Evolutionary conservation across 345 rosid genomes (phyloP), one percentile per base, ranked within the genome.

Genomic region (Linum lewisii): DNA sequence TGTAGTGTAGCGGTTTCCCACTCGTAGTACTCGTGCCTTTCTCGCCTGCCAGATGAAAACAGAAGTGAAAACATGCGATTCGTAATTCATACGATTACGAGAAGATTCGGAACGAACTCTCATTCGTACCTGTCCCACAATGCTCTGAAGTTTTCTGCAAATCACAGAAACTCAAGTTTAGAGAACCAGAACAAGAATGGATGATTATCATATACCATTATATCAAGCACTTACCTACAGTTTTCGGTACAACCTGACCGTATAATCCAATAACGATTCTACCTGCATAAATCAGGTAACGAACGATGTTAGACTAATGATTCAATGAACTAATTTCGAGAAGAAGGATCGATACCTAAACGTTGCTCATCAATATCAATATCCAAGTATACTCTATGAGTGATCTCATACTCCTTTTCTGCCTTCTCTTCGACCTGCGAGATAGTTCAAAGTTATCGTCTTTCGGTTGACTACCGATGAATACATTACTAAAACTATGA

Each of bases 221-320:
- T 36, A 66, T 71, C 37, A 60, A 58, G 58, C 47, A 60, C 82
- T 70, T 80, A 89, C 99, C 99, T 64, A 82, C 99, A 60, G 97
- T 93, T 81, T 78, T 89, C 23, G 97, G 95, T 59, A 84, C 99
- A 73, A 74, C 83, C 69, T 71, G 59, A 53, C 99, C 99, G 72
- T 93, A 89, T 67, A 93, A 73, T 71, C 99, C 99, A 74, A 87
- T 81, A 66, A 93, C 79, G n/a, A 93, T 93, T 73, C 99, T 87
- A 72, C 99, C 99, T 89, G 87, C 77, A 87, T 20, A 71, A 66
- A 42, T 44, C 32, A 16, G 18, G 24, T 21, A 11, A 11, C 0
- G 16, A 67, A 42, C 13, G 15, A 44, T 45, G 19, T 44, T 13
- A 26, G 47, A 42, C 19, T 9, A 56, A 16, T 22, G 24, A 1